Conservation (phyloP, 2,329 filamentous ascomycete genomes). For the Phyllosticta paracitricarpa region DNA sequence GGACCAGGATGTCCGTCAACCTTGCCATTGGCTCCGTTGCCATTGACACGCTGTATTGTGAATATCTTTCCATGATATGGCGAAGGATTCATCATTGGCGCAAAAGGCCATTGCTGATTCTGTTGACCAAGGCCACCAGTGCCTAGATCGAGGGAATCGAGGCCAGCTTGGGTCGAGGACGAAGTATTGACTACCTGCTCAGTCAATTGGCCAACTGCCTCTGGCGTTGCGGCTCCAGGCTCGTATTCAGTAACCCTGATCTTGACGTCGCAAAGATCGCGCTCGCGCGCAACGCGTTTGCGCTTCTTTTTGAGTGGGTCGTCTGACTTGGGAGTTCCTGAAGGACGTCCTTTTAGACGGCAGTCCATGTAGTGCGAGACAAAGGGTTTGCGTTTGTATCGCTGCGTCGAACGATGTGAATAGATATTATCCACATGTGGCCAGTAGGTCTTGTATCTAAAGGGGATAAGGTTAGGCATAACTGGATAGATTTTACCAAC, state of each 20-base stretch:
- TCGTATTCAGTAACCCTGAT: conserved; percentile 76
- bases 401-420: conserved; percentile 71
- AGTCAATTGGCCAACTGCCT: conserved; percentile 1
- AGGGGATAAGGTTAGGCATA: conserved; percentile 2
- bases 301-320: conserved; percentile 76
- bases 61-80: conserved; percentile 35
- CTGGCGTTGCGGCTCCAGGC: conserved; percentile 4
- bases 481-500: conserved; percentile 14
- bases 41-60: conserved; percentile 69
- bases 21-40: conserved; percentile 64
- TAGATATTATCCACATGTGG: conserved; percentile 78
- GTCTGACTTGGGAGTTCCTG: conserved; percentile 68
- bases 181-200: neutral
- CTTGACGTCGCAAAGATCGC: conserved; percentile 77
- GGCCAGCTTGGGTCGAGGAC: neutral
- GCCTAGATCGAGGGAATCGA: neutral
- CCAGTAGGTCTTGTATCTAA: conserved; percentile 68
- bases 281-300: conserved; percentile 62
- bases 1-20: conserved; percentile 58
- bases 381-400: conserved; percentile 73
- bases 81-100: neutral
- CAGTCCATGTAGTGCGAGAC: conserved; percentile 81
- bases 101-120: conserved; percentile 1
- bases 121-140: neutral
- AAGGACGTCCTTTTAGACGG: conserved; percentile 66